These are phyloP conservation scores for Chaetomium strumarium DNA, from an alignment of 2,329 filamentous ascomycete species.

Conservation along the genomic window DNA sequence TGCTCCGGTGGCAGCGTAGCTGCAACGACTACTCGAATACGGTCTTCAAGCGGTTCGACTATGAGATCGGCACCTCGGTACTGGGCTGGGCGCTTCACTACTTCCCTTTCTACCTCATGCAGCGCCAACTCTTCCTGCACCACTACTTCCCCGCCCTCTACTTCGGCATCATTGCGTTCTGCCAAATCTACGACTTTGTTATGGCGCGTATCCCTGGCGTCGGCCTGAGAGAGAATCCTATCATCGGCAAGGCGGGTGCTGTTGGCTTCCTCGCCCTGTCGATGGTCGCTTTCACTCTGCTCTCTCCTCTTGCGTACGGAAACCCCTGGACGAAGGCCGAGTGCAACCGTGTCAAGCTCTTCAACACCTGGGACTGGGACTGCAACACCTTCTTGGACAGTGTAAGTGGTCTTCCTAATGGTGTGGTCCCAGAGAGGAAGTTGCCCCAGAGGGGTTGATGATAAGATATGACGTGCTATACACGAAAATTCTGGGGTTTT, in stretches of 20 bases:
- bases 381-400: conserved; percentile 87
- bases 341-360: conserved; percentile 81
- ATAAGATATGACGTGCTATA: not conserved
- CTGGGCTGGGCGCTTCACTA: conserved; percentile 97
- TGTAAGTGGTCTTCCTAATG: conserved; percentile 56
- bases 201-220: conserved; percentile 66
- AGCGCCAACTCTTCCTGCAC: conserved; percentile 94
- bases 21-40: conserved; percentile 77
- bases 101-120: conserved; percentile 98
- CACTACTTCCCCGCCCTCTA: conserved; percentile 97
- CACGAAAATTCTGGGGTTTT: not conserved
- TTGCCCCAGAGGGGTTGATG: conserved; percentile 27
- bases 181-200: conserved; percentile 81
- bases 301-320: conserved; percentile 84
- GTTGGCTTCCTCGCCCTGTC: conserved; percentile 68
- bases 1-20: conserved; percentile 91
- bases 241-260: conserved; percentile 68
- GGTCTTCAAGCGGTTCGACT: conserved; percentile 94
- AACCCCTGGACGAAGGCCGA: conserved; percentile 88
- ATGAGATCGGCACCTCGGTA: conserved; percentile 85
- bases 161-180: conserved; percentile 85
- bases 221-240: conserved; percentile 62
- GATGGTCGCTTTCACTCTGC: conserved; percentile 73
- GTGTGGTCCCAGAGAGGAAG: conserved; percentile 33
- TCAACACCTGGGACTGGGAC: conserved; percentile 93